Conservation (phyloP, 1,139 yeast species). For the Blastobotrys elegans region DNA sequence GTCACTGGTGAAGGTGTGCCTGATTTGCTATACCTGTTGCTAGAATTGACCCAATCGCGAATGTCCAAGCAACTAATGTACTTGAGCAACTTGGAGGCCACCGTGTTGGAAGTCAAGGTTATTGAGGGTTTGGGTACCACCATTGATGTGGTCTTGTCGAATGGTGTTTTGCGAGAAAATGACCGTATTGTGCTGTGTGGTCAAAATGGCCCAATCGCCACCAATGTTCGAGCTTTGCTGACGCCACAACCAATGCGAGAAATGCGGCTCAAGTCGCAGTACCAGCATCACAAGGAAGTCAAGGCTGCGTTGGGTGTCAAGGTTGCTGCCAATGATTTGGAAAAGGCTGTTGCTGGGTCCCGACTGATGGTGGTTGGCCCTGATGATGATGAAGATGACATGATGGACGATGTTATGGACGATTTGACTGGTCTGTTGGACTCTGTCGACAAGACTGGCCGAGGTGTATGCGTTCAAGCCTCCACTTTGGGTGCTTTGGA, state of each 20-base stretch:
- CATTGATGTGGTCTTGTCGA: slow-evolving; percentile 92
- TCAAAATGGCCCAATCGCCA: slow-evolving; percentile 97
- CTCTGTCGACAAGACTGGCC: slow-evolving; percentile 89
- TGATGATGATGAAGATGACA: slow-evolving; percentile 94
- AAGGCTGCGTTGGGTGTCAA: slow-evolving; percentile 99
- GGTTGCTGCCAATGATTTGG: slow-evolving; percentile 95
- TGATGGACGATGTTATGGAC: slow-evolving; percentile 98
- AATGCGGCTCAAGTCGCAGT: slow-evolving; percentile 89
- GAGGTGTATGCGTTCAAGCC: slow-evolving; percentile 98
- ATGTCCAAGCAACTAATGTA: slow-evolving; percentile 99
- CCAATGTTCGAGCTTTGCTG: slow-evolving; percentile 88
- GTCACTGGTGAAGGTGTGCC: slow-evolving; percentile 99
- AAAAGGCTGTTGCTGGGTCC: slow-evolving; percentile 99
- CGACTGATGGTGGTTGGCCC: slow-evolving; percentile 92
- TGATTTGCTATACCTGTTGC: slow-evolving; percentile 90
- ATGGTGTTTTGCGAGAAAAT: slow-evolving; percentile 92
- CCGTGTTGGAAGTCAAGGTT: slow-evolving; percentile 96
- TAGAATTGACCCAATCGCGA: slow-evolving; percentile 95
- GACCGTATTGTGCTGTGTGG: slow-evolving; percentile 96
- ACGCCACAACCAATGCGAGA: slow-evolving; percentile 98
- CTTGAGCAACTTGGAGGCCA: slow-evolving; percentile 88
- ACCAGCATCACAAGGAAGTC: slow-evolving; percentile 93
- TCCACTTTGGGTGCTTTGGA: slow-evolving; percentile 97
- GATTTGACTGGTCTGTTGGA: slow-evolving; percentile 92
- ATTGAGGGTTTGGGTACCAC: slow-evolving; percentile 99